Percentiles rank a stretch among this genome's conserved stretches.
Evolutionary conservation across 352 stramenopile species (phyloP).

Genomic region (Pythium insidiosum): DNA sequence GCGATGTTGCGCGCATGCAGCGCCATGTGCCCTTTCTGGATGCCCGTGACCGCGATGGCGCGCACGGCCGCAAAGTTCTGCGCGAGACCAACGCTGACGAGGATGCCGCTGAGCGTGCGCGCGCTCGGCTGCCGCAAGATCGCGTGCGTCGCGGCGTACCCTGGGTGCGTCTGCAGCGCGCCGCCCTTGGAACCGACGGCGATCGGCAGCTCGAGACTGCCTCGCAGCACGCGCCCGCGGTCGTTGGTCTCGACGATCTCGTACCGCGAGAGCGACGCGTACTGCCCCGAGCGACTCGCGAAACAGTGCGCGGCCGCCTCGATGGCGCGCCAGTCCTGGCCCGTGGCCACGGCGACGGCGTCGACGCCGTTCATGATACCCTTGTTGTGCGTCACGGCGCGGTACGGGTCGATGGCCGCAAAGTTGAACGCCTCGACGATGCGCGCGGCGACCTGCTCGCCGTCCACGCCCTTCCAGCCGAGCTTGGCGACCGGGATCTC

Average conservation of each 20-base stretch:
- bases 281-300: constrained; percentile 66
- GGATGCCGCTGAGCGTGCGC: constrained; percentile 50
- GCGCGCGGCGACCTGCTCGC: constrained; percentile 56
- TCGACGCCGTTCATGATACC: constrained; percentile 87
- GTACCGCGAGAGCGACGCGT: constrained; percentile 77
- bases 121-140: constrained; percentile 71
- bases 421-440: constrained; percentile 86
- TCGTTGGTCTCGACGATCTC: constrained; percentile 26
- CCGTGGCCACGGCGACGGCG: constrained; percentile 68
- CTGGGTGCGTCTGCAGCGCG: constrained; percentile 73
- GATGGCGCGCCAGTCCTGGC: constrained; percentile 82
- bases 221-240: constrained; percentile 46
- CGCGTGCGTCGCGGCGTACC: constrained; percentile 64
- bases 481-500: constrained; percentile 70
- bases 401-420: constrained; percentile 71
- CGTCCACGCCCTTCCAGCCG: constrained; percentile 74
- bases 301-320: constrained; percentile 80
- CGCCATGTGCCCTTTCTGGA: constrained; percentile 85
- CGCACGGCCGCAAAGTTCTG: constrained; percentile 85
- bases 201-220: constrained; percentile 71
- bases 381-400: constrained; percentile 87
- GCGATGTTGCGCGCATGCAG: constrained; percentile 83
- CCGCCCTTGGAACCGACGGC: constrained; percentile 78
- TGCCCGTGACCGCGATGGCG: constrained; percentile 79
- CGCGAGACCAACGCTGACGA: constrained; percentile 73